A percentile compares a stretch with the other conserved stretches of the same genome.
Conservation (phyloP, 805 yeast species). For the Candida sakaeoensis region DNA sequence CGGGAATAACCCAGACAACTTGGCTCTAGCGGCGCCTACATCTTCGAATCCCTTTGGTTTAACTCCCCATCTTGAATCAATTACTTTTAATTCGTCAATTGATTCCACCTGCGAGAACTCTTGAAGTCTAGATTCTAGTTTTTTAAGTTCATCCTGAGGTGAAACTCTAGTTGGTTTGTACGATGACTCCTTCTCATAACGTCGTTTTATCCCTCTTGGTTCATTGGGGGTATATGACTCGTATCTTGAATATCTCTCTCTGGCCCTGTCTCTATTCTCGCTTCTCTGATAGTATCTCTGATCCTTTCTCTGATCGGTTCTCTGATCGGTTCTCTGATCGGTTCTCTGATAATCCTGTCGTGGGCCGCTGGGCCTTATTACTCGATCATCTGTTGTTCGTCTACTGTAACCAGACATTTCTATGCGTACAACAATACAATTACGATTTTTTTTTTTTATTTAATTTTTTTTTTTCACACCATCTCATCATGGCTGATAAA, state of each 20-base stretch:
- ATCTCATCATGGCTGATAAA: slow-evolving; percentile 32
- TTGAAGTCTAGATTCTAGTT: neutral
- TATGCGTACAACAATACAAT: too few species aligned
- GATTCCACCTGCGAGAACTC: slow-evolving; percentile 29
- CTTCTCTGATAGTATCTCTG: too few species aligned
- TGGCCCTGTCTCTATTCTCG: slow-evolving; percentile 1
- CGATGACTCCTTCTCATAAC: slow-evolving; percentile 3
- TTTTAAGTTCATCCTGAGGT: slow-evolving; percentile 1
- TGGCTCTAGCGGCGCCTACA: slow-evolving; percentile 72
- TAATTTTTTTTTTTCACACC: slow-evolving; percentile 1
- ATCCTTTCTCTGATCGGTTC: too few species aligned
- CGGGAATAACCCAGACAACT: slow-evolving; percentile 74
- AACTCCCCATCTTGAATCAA: slow-evolving; percentile 63
- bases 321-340: too few species aligned
- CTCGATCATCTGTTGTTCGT: slow-evolving; percentile 6
- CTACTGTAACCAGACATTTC: slow-evolving; percentile 7
- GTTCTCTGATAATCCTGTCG: slow-evolving; percentile 1
- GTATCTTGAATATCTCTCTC: slow-evolving; percentile 3
- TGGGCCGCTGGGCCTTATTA: neutral
- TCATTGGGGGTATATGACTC: neutral
- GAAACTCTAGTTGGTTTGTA: slow-evolving; percentile 5
- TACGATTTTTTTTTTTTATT: neutral
- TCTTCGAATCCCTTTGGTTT: slow-evolving; percentile 71
- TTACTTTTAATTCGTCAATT: slow-evolving; percentile 48
- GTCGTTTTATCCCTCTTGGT: slow-evolving; percentile 4